Base-by-base conservation (phyloP, 192 early-diverging fungal species). In the Blastocladiella britannica region DNA sequence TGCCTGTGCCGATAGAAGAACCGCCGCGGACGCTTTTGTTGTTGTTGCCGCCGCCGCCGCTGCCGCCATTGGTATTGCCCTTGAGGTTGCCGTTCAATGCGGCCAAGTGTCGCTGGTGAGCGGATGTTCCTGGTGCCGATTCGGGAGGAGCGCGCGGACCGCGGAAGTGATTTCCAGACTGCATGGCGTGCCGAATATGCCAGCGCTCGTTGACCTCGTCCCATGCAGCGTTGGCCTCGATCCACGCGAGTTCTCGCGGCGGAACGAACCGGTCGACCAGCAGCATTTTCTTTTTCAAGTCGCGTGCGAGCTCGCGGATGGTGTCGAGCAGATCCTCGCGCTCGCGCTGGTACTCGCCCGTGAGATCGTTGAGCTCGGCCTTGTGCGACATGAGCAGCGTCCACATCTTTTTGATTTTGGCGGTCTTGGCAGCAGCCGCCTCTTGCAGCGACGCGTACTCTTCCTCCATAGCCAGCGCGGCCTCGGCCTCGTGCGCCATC, bases 381-480 rank as follows among this genome's bases (percentile, higher is more conserved):
- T 77, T 72, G 43, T 70, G 64, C 8, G 53, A 56, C 55, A 61
- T 65, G 26, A 77, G 51, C 47, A 82, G 51, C 9, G 61, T 60
- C 66, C 77, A 81, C 12, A 81, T 66, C 56, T 75, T 73, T 55
- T 72, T 77, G 12, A 81, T 56, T 60, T 81, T 81, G 24, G 62
- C 55, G 9, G 75, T 78, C 61, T 81, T 80, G 28, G 72, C 72
- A 6, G 70, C 70, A 28, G 71, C 75, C 60, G 77, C 77, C 67
- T 81, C 79, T 61, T 80, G 77, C 23, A 81, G 60, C 7, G 69
- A 70, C 7, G 68, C 58, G 55, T 70, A 81, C 64, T 75, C 68
- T 55, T 80, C 79, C 60, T 81, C 79, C 51, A 81, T 79, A 58
- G 77, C 77, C 22, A 81, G 58, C 57, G 72, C 70, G 23, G 64